Conservation (phyloP, 352 stramenopile genomes). For the Phytophthora sansomeana region DNA sequence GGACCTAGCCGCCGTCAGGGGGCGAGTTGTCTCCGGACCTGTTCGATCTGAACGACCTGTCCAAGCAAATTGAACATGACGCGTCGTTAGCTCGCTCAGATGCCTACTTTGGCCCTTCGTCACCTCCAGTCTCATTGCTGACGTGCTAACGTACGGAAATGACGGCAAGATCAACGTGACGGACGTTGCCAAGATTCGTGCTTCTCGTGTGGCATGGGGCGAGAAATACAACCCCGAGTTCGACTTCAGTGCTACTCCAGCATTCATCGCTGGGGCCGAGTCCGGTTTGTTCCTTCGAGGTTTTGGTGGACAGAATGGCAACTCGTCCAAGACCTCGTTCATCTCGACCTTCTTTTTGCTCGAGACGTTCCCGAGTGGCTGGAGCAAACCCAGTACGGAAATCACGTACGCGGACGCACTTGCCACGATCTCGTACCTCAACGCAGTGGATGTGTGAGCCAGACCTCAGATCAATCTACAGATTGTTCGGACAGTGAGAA, state of each 20-base stretch:
- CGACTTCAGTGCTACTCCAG: slow-evolving; percentile 20
- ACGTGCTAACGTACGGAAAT: slow-evolving; percentile 24
- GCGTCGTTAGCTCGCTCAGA: slow-evolving; percentile 33
- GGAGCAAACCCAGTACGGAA: slow-evolving; percentile 27
- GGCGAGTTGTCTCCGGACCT: slow-evolving; percentile 22
- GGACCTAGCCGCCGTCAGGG: slow-evolving; percentile 29
- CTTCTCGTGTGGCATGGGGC: slow-evolving; percentile 12
- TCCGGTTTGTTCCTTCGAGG: slow-evolving; percentile 25
- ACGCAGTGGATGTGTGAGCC: slow-evolving; percentile 22
- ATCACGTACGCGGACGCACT: slow-evolving; percentile 29
- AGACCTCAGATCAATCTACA: too few species aligned
- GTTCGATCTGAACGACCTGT: slow-evolving; percentile 39
- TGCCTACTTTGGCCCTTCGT: slow-evolving; percentile 22
- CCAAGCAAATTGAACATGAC: slow-evolving; percentile 35
- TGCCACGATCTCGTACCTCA: slow-evolving; percentile 28
- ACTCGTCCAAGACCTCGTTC: slow-evolving; percentile 24
- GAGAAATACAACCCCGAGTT: slow-evolving; percentile 32
- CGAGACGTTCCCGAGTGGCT: slow-evolving; percentile 36
- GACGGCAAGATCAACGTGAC: slow-evolving; percentile 19
- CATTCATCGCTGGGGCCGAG: slow-evolving; percentile 29
- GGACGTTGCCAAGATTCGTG: slow-evolving; percentile 30
- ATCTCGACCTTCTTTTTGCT: slow-evolving; percentile 31
- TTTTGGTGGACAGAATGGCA: slow-evolving; percentile 21
- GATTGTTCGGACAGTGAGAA: too few species aligned
- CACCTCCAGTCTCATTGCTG: slow-evolving; percentile 26